A percentile compares a stretch with the other conserved stretches of the same genome.
These are phyloP conservation scores for Trametes sp. DNA, from an alignment of 1,284 basidiomycete genomes.

Conservation along the genomic window DNA sequence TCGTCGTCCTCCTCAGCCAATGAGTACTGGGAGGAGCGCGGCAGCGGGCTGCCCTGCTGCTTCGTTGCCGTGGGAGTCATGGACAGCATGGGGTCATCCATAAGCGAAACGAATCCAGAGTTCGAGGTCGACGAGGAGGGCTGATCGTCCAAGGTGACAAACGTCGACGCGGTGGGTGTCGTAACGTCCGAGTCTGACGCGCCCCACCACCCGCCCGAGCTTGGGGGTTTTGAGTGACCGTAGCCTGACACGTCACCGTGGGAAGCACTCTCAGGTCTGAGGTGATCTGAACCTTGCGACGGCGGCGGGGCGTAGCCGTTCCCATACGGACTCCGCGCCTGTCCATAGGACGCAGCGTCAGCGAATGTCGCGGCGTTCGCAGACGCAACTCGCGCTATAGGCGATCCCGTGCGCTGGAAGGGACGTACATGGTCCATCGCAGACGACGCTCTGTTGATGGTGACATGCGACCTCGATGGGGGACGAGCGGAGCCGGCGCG, in stretches of 20 bases:
- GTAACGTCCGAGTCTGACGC: constrained; percentile 54
- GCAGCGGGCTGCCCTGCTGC: constrained; percentile 34
- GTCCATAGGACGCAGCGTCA: constrained; percentile 51
- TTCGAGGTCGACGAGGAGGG: constrained; percentile 45
- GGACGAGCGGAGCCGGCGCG: constrained; percentile 68
- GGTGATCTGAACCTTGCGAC: constrained; percentile 27
- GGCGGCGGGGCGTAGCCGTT: constrained; percentile 32
- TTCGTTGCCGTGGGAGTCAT: constrained; percentile 43
- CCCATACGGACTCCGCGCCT: constrained; percentile 44
- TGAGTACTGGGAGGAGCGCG: constrained; percentile 33
- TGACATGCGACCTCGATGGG: constrained; percentile 52
- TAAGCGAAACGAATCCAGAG: constrained; percentile 85
- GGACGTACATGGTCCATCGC: constrained; percentile 75
- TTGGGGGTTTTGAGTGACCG: constrained; percentile 43
- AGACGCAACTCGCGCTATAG: constrained; percentile 59
- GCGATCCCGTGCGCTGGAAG: constrained; percentile 52
- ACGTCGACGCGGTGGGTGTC: constrained; percentile 75
- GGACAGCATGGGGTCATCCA: constrained; percentile 69
- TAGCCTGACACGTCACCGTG: constrained; percentile 42
- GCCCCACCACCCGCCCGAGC: constrained; percentile 68
- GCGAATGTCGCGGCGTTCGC: constrained; percentile 60
- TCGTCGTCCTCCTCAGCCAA: constrained; percentile 68
- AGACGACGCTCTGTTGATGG: constrained; percentile 75
- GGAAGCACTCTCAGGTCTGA: constrained; percentile 29
- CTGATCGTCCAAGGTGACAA: constrained; percentile 58